These are phyloP conservation scores for Neurospora crassa DNA, from an alignment of 2,329 filamentous ascomycete species.

Conservation along the genomic window DNA sequence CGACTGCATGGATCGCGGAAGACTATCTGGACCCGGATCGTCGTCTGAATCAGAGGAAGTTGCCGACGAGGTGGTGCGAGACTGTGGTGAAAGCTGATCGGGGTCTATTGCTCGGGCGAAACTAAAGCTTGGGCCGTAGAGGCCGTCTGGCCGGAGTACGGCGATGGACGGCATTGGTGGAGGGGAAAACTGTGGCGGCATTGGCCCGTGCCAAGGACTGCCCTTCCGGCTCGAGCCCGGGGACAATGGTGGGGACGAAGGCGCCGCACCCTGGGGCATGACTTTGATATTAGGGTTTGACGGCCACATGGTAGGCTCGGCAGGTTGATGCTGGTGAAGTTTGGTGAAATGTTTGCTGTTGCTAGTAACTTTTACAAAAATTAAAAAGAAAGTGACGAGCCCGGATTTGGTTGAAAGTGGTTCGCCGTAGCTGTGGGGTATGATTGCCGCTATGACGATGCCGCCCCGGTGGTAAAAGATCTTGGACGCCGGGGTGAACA, in stretches of 20 bases:
- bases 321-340: slow-evolving; percentile 4
- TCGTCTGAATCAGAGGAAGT: slow-evolving; percentile 20
- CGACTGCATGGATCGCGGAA: background rate
- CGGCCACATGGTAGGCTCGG: slow-evolving; percentile 24
- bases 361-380: background rate
- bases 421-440: background rate
- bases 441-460: background rate
- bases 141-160: slow-evolving; percentile 20
- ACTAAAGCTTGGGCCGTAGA: slow-evolving; percentile 23
- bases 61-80: slow-evolving; percentile 24
- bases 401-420: background rate
- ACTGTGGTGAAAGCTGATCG: slow-evolving; percentile 30
- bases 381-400: background rate
- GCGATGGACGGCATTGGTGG: slow-evolving; percentile 18
- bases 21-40: background rate
- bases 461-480: slow-evolving; percentile 8
- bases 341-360: slow-evolving; percentile 3
- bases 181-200: slow-evolving; percentile 12
- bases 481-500: background rate
- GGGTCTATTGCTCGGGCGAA: slow-evolving; percentile 24
- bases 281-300: slow-evolving; percentile 26
- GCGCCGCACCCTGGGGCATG: slow-evolving; percentile 24
- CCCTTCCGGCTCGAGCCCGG: slow-evolving; percentile 22
- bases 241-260: slow-evolving; percentile 32
- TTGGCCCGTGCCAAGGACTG: slow-evolving; percentile 15